Conservation (phyloP, 768 basidiomycete species). For the Termitomyces sp. region DNA sequence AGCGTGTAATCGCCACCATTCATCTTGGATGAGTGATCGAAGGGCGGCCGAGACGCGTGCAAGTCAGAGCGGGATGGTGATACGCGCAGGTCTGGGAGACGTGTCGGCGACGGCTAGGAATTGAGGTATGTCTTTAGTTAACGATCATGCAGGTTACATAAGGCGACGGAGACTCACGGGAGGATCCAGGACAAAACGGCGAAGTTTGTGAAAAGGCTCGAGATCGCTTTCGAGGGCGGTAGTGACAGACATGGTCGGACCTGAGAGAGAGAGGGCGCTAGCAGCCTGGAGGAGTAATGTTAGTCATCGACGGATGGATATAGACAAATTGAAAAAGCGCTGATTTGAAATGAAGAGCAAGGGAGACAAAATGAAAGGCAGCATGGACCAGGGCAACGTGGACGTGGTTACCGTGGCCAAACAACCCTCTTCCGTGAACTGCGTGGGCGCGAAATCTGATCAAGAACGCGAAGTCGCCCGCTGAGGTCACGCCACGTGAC, state of each 20-base stretch:
- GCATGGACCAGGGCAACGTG: conserved; percentile 18
- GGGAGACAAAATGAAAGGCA: conserved; percentile 16
- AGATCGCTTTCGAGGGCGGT: conserved; percentile 64
- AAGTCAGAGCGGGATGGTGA: conserved; percentile 22
- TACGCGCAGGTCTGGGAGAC: conserved; percentile 11
- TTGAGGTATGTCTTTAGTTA: conserved; percentile 15
- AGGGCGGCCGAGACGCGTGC: conserved; percentile 16
- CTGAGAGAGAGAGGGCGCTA: conserved; percentile 51
- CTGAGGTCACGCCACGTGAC: conserved; percentile 27
- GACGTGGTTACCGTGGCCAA: conserved; percentile 20
- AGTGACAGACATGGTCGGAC: conserved; percentile 44
- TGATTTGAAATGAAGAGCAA: conserved; percentile 6
- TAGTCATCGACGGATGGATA: conserved; percentile 15
- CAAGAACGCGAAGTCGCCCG: conserved; percentile 5
- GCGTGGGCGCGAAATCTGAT: conserved; percentile 25
- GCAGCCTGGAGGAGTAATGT: conserved; percentile 42
- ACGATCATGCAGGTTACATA: conserved; percentile 20
- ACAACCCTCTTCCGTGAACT: conserved; percentile 11
- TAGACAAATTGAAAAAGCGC: not conserved
- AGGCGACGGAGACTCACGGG: conserved; percentile 14
- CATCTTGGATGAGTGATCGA: conserved; percentile 20
- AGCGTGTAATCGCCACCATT: conserved; percentile 47
- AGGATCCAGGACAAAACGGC: conserved; percentile 34
- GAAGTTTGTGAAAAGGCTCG: conserved; percentile 58
- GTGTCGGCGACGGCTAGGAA: conserved; percentile 20